Evolutionary conservation across 352 stramenopile species (phyloP).

Genomic region (Phytopythium boreale): DNA sequence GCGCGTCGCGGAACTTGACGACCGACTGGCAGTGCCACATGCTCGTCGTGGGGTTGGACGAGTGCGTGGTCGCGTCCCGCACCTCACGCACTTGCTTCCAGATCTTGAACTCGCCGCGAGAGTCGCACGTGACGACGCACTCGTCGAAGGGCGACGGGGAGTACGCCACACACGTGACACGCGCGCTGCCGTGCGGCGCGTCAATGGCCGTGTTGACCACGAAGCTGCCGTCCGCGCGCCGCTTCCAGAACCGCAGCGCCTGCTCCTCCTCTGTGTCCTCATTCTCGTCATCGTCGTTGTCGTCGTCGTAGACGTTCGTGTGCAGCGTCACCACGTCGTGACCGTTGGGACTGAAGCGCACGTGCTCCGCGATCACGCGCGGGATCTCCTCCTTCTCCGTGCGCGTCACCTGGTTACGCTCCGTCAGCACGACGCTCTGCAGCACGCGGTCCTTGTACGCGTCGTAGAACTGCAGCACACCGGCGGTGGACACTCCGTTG

Average conservation of each 20-base stretch:
- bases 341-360: slow-evolving; percentile 52
- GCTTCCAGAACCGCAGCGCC: slow-evolving; percentile 73
- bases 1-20: slow-evolving; percentile 66
- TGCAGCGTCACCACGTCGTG: slow-evolving; percentile 61
- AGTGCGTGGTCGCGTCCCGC: slow-evolving; percentile 8
- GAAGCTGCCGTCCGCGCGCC: slow-evolving; percentile 70
- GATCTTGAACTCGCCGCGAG: slow-evolving; percentile 75
- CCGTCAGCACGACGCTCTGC: slow-evolving; percentile 61
- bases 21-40: slow-evolving; percentile 80
- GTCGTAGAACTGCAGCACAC: slow-evolving; percentile 80
- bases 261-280: slow-evolving; percentile 28
- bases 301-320: slow-evolving; percentile 20
- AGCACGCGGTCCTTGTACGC: slow-evolving; percentile 78
- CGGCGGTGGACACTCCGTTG: slow-evolving; percentile 56
- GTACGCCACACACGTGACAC: slow-evolving; percentile 54
- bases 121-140: slow-evolving; percentile 63
- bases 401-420: slow-evolving; percentile 83
- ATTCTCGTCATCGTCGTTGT: slow-evolving; percentile 12
- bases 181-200: slow-evolving; percentile 54
- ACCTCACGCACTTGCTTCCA: slow-evolving; percentile 47
- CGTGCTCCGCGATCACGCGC: slow-evolving; percentile 43
- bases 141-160: slow-evolving; percentile 37
- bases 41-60: slow-evolving; percentile 9
- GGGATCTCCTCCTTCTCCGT: slow-evolving; percentile 64
- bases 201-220: slow-evolving; percentile 82